These are phyloP conservation scores for Raddia distichophylla DNA, from an alignment of 176 grass and related monocot genomes.

Conservation along the genomic window DNA sequence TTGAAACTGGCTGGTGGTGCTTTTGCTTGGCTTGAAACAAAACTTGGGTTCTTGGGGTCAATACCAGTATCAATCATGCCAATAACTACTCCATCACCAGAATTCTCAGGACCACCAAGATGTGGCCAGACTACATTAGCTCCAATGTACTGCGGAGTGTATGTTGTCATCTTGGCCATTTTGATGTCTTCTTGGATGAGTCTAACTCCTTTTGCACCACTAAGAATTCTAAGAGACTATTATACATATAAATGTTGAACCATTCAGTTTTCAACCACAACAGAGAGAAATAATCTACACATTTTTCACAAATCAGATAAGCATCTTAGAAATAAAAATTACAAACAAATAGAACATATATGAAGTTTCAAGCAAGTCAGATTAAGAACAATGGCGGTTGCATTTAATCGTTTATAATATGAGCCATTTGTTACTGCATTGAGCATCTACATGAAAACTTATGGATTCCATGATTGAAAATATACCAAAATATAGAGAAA, in stretches of 20 bases:
- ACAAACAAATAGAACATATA: neutral
- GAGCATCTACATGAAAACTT: neutral
- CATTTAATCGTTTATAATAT: constrained; percentile 1
- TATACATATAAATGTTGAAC: constrained; percentile 27
- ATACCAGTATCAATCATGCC: constrained; percentile 96
- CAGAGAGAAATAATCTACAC: neutral
- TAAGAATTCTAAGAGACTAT: constrained; percentile 57
- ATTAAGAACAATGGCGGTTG: neutral
- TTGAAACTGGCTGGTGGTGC: constrained; percentile 58
- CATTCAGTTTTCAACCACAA: constrained; percentile 15
- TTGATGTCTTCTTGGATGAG: constrained; percentile 82
- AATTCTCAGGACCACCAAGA: constrained; percentile 61
- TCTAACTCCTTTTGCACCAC: constrained; percentile 70
- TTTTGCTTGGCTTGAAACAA: constrained; percentile 47
- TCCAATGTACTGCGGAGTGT: constrained; percentile 80
- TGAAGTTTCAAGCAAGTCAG: neutral
- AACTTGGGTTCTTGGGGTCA: constrained; percentile 83
- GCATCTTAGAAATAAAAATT: constrained; percentile 7
- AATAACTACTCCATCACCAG: constrained; percentile 79
- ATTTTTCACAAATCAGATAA: constrained; percentile 3
- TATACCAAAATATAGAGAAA: neutral
- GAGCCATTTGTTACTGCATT: neutral
- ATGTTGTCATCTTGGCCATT: constrained; percentile 68
- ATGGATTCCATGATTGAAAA: constrained; percentile 27
- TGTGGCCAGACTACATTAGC: constrained; percentile 71